phyloP scores from a whole-genome alignment of 2,329 filamentous ascomycete species.

The Pseudogymnoascus sp. region DNA sequence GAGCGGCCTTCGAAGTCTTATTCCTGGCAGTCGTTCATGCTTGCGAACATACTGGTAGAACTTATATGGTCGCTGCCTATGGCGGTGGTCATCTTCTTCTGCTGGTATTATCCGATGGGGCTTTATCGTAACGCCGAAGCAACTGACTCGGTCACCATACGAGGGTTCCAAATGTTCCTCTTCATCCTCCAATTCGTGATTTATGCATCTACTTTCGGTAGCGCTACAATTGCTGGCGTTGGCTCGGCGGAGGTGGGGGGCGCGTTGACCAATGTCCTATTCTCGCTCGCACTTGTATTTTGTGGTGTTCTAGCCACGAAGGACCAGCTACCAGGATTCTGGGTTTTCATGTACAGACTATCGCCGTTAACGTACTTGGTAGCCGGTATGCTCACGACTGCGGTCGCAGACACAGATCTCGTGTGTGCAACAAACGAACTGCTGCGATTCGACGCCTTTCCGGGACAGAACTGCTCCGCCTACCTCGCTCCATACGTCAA shows the following conservation, averaged over 20 bases:
- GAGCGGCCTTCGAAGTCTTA: constrained; percentile 12
- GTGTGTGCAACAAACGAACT: constrained; percentile 60
- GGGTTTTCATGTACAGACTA: constrained; percentile 74
- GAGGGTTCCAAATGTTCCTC: constrained; percentile 69
- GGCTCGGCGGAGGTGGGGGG: constrained; percentile 65
- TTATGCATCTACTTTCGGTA: constrained; percentile 72
- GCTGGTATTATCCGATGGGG: constrained; percentile 77
- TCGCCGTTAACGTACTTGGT: constrained; percentile 76
- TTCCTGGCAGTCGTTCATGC: constrained; percentile 22
- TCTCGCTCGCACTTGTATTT: constrained; percentile 64
- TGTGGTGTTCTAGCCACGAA: constrained; percentile 61
- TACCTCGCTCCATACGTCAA: constrained; percentile 46
- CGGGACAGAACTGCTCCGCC: constrained; percentile 44
- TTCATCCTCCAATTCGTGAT: constrained; percentile 65
- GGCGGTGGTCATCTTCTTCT: constrained; percentile 63
- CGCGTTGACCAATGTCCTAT: constrained; percentile 65
- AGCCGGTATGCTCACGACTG: constrained; percentile 58
- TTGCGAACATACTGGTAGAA: constrained; percentile 57
- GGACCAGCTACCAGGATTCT: constrained; percentile 57
- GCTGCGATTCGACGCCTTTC: constrained; percentile 50
- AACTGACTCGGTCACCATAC: constrained; percentile 51
- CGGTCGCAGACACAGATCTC: constrained; percentile 56
- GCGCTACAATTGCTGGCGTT: constrained; percentile 65
- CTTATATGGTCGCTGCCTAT: constrained; percentile 68
- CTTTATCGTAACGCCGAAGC: constrained; percentile 58